Evolutionary conservation across 2,329 filamentous ascomycete species (phyloP).

Genomic region (Alternaria sp.): DNA sequence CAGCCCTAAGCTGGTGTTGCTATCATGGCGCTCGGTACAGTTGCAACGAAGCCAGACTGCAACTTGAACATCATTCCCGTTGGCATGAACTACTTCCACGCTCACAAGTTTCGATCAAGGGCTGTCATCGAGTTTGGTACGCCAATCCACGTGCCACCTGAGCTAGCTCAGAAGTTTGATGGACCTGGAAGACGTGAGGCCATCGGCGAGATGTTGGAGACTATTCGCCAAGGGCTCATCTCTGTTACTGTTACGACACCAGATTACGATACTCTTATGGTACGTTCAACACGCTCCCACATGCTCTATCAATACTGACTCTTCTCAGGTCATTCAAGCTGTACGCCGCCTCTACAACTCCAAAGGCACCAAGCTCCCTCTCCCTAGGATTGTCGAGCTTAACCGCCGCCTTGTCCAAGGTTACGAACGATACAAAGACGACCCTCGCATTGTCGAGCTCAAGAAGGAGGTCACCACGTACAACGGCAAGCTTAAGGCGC

Average conservation of each 20-base stretch:
- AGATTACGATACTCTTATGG: conserved; percentile 95
- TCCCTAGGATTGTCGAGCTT: conserved; percentile 92
- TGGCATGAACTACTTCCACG: conserved; percentile 99
- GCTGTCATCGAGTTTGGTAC: conserved; percentile 95
- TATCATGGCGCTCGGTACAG: conserved; percentile 93
- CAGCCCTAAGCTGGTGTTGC: conserved; percentile 78
- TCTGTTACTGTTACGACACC: conserved; percentile 91
- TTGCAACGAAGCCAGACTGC: conserved; percentile 85
- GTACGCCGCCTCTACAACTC: conserved; percentile 93
- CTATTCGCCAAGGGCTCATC: conserved; percentile 82
- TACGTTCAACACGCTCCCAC: conserved; percentile 34
- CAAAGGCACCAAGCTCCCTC: conserved; percentile 89
- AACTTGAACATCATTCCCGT: conserved; percentile 94
- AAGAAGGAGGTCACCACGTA: conserved; percentile 81
- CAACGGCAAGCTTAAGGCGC: conserved; percentile 83
- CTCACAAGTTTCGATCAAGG: conserved; percentile 96
- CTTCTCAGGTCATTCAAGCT: conserved; percentile 79
- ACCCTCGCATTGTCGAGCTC: conserved; percentile 80
- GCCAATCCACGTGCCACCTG: conserved; percentile 82
- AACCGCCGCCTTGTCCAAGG: conserved; percentile 90
- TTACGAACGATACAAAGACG: conserved; percentile 91
- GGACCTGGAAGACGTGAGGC: conserved; percentile 77
- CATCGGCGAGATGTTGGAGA: conserved; percentile 84
- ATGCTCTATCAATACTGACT: conserved; percentile 37
- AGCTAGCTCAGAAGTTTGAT: conserved; percentile 86